A percentile compares a stretch with the other conserved stretches of the same genome.
Conservation (phyloP, 1,284 basidiomycete genomes). For the Pseudozyma flocculosa region DNA sequence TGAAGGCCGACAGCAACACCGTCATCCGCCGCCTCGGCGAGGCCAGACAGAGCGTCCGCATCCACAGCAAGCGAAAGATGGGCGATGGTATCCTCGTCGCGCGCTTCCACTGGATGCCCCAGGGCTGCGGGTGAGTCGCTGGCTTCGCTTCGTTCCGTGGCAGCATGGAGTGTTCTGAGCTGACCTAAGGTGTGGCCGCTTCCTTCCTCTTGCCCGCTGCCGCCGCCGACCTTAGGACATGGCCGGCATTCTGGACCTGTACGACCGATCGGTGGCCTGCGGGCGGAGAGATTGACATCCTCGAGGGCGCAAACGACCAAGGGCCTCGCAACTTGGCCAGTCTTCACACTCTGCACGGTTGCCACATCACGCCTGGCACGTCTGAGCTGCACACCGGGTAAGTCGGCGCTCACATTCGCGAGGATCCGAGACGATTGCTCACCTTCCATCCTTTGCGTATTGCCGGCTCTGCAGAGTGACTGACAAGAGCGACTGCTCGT, state of each 20-base stretch:
- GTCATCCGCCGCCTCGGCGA: constrained; percentile 1
- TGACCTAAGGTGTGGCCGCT: too few species aligned
- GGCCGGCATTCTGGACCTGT: constrained; percentile 54
- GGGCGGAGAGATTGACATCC: constrained; percentile 46
- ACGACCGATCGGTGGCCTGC: constrained; percentile 31
- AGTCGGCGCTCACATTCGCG: too few species aligned
- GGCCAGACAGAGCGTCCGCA: constrained; percentile 23
- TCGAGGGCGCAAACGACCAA: constrained; percentile 45
- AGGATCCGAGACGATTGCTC: too few species aligned
- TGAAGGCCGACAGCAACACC: constrained; percentile 32
- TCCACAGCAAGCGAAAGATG: constrained; percentile 31
- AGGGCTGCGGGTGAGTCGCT: constrained; percentile 29
- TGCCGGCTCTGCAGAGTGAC: constrained; percentile 7
- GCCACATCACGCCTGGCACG: constrained; percentile 16
- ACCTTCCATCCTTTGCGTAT: too few species aligned
- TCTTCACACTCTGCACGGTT: constrained; percentile 34
- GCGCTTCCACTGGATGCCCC: constrained; percentile 30
- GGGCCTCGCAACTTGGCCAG: constrained; percentile 36
- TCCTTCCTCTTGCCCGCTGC: too few species aligned
- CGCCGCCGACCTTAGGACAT: constrained; percentile 10
- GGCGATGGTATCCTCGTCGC: constrained; percentile 36
- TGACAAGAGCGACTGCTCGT: constrained; percentile 25
- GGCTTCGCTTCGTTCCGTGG: background rate
- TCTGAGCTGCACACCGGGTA: constrained; percentile 20
- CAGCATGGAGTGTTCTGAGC: too few species aligned